These are phyloP conservation scores for Sporothrix brunneoviolacea DNA, from an alignment of 2,329 filamentous ascomycete species.

Conservation along the genomic window DNA sequence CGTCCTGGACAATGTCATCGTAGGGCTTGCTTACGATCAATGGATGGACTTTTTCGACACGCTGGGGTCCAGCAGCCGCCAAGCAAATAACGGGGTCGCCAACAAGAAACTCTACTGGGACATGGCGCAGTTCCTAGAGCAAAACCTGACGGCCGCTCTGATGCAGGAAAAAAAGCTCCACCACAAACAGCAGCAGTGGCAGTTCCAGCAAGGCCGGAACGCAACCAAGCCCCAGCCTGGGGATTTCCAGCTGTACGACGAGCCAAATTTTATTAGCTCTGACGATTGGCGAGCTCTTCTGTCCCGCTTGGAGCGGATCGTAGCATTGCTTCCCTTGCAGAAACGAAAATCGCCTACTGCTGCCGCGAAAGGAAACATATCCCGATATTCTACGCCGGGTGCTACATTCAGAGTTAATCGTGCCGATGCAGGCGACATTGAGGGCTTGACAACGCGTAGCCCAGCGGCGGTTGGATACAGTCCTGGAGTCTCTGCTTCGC, in stretches of 20 bases:
- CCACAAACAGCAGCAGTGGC: not conserved
- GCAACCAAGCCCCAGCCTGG: not conserved
- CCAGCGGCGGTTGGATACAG: not conserved
- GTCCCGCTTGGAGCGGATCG: slow-evolving; percentile 24
- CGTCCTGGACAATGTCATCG: slow-evolving; percentile 17
- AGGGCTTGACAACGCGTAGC: not conserved
- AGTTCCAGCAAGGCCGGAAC: not conserved
- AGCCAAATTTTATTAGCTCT: not conserved
- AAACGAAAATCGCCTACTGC: slow-evolving; percentile 1
- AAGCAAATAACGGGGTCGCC: not conserved
- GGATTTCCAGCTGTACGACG: not conserved
- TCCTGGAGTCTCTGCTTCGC: not conserved
- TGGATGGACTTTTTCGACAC: slow-evolving; percentile 33
- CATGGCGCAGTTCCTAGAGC: slow-evolving; percentile 28
- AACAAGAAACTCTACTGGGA: slow-evolving; percentile 24
- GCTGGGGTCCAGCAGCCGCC: slow-evolving; percentile 14
- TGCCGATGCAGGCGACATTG: not conserved
- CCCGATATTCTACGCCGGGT: not conserved
- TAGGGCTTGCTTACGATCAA: slow-evolving; percentile 23
- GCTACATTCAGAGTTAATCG: not conserved
- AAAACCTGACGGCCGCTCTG: slow-evolving; percentile 25
- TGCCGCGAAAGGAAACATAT: not conserved
- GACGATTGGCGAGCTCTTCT: slow-evolving; percentile 29
- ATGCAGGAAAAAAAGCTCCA: slow-evolving; percentile 7
- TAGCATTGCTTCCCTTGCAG: slow-evolving; percentile 20